These are phyloP conservation scores for Geotrichum restrictum DNA, from an alignment of 1,139 yeast genomes.

Conservation along the genomic window DNA sequence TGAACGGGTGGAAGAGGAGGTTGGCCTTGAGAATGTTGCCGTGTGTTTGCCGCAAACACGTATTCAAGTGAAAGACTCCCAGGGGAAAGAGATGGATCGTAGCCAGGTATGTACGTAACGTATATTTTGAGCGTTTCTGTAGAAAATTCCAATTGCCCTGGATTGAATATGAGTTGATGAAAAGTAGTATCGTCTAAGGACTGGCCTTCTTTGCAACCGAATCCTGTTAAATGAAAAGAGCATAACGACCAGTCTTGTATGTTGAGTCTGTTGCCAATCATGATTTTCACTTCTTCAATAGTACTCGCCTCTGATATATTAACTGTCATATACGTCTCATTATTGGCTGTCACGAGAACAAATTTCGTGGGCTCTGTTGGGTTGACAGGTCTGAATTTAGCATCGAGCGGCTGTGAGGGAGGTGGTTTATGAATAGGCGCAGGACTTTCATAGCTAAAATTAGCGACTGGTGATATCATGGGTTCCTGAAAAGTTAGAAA, in stretches of 20 bases:
- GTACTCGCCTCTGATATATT: conserved; percentile 39
- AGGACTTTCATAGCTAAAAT: conserved; percentile 1
- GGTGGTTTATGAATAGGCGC: conserved; percentile 1
- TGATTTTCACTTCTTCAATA: conserved; percentile 40
- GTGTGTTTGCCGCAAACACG: conserved; percentile 15
- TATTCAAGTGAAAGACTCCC: conserved; percentile 24
- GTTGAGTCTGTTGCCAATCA: conserved; percentile 43
- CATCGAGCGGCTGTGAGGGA: conserved; percentile 4
- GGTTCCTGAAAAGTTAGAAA: conserved; percentile 16
- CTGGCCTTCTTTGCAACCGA: conserved; percentile 60
- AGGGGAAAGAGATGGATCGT: conserved; percentile 23
- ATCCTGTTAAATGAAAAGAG: conserved; percentile 67
- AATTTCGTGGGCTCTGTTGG: conserved; percentile 31
- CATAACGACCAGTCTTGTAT: conserved; percentile 44
- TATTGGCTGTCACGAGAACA: conserved; percentile 60
- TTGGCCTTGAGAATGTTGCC: conserved; percentile 28
- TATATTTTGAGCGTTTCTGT: conserved; percentile 34
- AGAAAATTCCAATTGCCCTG: conserved; percentile 13
- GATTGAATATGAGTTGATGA: conserved; percentile 33
- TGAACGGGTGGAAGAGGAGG: neutral
- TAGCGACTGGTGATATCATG: conserved; percentile 15
- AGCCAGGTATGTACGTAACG: conserved; percentile 18
- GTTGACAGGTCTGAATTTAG: conserved; percentile 13
- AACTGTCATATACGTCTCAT: conserved; percentile 51
- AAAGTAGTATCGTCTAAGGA: conserved; percentile 53